These are phyloP conservation scores for Colletotrichum chlorophyti DNA, from an alignment of 2,329 filamentous ascomycete species.

Conservation along the genomic window DNA sequence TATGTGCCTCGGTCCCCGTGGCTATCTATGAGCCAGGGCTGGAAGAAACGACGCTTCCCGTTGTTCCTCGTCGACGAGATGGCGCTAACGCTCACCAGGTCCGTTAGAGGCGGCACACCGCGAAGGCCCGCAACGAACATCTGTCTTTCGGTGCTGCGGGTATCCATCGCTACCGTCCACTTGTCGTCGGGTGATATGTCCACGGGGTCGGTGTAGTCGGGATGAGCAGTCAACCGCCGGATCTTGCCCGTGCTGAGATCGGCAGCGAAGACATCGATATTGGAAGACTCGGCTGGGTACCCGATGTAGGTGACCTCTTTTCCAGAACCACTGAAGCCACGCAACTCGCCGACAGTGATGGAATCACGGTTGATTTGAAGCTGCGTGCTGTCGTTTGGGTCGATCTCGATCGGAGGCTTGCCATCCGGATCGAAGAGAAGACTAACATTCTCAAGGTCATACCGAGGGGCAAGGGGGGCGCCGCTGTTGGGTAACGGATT, in stretches of 20 bases:
- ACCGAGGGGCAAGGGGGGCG: conserved; percentile 35
- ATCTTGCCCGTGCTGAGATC: conserved; percentile 43
- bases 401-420: conserved; percentile 9
- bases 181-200: conserved; percentile 45
- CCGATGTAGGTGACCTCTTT: conserved; percentile 45
- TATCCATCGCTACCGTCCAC: conserved; percentile 48
- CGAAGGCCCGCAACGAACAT: conserved; percentile 45
- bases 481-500: conserved; percentile 40
- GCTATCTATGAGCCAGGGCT: conserved; percentile 46
- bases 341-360: conserved; percentile 45
- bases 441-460: conserved; percentile 45
- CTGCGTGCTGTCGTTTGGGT: conserved; percentile 7
- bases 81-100: conserved; percentile 37
- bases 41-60: conserved; percentile 47
- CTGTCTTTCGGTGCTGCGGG: conserved; percentile 42
- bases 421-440: conserved; percentile 34
- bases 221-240: conserved; percentile 45
- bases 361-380: conserved; percentile 37
- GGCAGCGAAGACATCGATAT: conserved; percentile 48
- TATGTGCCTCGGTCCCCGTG: conserved; percentile 49
- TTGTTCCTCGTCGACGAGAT: conserved; percentile 49
- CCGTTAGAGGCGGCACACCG: conserved; percentile 43
- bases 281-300: conserved; percentile 44
- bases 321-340: conserved; percentile 47
- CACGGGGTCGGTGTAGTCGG: conserved; percentile 47